Base-by-base conservation (phyloP, 495 filamentous ascomycete species). In the Trichoderma asperelloides region DNA sequence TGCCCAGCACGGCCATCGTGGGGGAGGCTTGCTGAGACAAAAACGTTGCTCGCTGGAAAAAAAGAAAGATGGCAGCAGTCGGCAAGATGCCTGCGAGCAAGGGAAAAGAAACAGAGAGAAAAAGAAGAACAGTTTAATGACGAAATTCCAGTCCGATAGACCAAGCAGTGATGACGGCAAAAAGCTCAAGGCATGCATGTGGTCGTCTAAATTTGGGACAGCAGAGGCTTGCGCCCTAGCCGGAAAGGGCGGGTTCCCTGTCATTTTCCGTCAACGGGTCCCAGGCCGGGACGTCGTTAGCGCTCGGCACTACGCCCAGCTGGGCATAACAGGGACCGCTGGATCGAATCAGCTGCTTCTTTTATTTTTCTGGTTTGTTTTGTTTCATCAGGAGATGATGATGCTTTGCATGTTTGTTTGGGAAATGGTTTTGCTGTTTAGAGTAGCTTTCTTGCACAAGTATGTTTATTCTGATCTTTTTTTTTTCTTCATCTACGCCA, bases 1-100 rank as follows among this genome's bases (percentile, higher is more conserved):
- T 70, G 65, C 82, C 84, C 25, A 87, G 68, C 67, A 84, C 73
- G 71, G 76, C 80, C 83, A 85, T 86, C 8, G 39, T 70, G 70
- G 64, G 66, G 33, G 70, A 62, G 66, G 33, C 33, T 63, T 62
- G 1, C 43, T 57, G 64, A 65, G 47, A 47, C 40, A 23, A 37
- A 25, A 37, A 25, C 39, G 55, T 57, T 28, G 16, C 23, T 62
- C 27, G 65, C 62, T 11, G 41, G 12, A 37, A 13, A 37, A 6
- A 4, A 12, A 30, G 65, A 64, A 33, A 64, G 43, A 15, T 16
- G 39, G 64, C n/a, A n/a, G 47, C 65, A n/a, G 66, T 70, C 67
- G 43, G 64, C 49, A 27, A 37, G 65, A 15, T 23, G 25, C 30
- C 45, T 4, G 33, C 5, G 2, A 37, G 33, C 5, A 37, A 37